Base-by-base conservation (phyloP, 2,329 filamentous ascomycete genomes). In the Pseudogymnoascus sp. region DNA sequence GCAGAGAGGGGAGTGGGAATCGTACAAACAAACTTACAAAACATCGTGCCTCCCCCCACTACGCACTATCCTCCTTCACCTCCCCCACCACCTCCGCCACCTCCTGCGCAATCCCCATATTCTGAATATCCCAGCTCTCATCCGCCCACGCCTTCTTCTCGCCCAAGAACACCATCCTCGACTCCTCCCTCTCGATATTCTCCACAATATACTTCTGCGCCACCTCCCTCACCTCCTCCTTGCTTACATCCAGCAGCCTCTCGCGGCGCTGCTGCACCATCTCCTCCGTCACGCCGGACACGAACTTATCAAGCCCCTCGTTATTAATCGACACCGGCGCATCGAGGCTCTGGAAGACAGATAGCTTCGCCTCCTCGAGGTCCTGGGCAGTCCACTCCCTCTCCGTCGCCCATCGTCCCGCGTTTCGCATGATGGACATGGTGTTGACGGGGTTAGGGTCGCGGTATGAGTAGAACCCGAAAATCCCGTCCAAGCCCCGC, bases 381-480 rank as follows among this genome's bases (percentile, higher is more conserved):
- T 99, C 93, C 38, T 88, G 86, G 23, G 89, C 86, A 1, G 86
- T 87, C 92, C 92, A 97, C 64, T 86, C 76, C 70, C 88, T 89
- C 68, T 96, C 88, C 10, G 86, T 82, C 0, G 93, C 95, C 86
- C 92, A 97, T 23, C 82, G 79, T 1, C 93, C 95, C 1, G 91
- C 90, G 64, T 88, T 87, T 33, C 83, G 80, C 86, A 97, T 96
- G 65, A 97, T 90, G 63, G 83, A 85, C 68, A 97, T 79, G 0
- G 91, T 93, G 76, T 96, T 97, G 66, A 88, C 81, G 0, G 95
- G 93, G 73, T 97, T 97, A 2, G 95, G 95, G 74, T 99, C 95
- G 61, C 95, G 90, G 81, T 99, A 99, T 50, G 90, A 93, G 78
- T 96, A 97, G 78, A 97, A 96, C 15, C 91, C 91, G 70, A 99